Evolutionary conservation across 768 basidiomycete genomes (phyloP).

Genomic region (Suillus clintonianus): DNA sequence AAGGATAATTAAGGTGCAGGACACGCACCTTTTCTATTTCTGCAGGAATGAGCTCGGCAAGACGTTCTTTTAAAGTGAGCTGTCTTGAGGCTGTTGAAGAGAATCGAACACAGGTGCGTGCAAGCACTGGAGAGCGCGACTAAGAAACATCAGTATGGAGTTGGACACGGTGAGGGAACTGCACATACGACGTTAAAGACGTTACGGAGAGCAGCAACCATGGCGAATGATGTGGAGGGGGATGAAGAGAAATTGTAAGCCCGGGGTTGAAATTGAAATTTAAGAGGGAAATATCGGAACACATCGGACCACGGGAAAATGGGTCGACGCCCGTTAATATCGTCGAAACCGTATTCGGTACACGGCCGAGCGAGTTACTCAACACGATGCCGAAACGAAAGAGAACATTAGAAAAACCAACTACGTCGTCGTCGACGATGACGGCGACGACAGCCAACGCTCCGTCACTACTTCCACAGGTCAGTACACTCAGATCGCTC

Average conservation of each 20-base stretch:
- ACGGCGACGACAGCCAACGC: background rate
- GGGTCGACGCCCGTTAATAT: background rate
- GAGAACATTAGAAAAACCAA: constrained; percentile 11
- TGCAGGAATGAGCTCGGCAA: constrained; percentile 90
- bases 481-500: constrained; percentile 16
- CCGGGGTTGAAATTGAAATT: background rate
- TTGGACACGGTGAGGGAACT: constrained; percentile 34
- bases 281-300: constrained; percentile 28
- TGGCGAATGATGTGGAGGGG: constrained; percentile 24
- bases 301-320: background rate
- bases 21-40: constrained; percentile 52
- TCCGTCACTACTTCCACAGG: constrained; percentile 55
- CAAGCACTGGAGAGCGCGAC: constrained; percentile 50
- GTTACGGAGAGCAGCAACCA: constrained; percentile 46
- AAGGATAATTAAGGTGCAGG: background rate
- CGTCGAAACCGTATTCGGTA: background rate
- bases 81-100: constrained; percentile 68
- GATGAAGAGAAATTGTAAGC: background rate
- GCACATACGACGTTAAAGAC: constrained; percentile 35
- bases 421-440: background rate
- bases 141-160: constrained; percentile 15
- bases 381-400: constrained; percentile 29
- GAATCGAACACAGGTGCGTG: constrained; percentile 56
- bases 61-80: constrained; percentile 85
- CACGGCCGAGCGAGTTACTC: background rate